These are phyloP conservation scores for Russula dissimulans DNA, from an alignment of 768 basidiomycete genomes.

Conservation along the genomic window DNA sequence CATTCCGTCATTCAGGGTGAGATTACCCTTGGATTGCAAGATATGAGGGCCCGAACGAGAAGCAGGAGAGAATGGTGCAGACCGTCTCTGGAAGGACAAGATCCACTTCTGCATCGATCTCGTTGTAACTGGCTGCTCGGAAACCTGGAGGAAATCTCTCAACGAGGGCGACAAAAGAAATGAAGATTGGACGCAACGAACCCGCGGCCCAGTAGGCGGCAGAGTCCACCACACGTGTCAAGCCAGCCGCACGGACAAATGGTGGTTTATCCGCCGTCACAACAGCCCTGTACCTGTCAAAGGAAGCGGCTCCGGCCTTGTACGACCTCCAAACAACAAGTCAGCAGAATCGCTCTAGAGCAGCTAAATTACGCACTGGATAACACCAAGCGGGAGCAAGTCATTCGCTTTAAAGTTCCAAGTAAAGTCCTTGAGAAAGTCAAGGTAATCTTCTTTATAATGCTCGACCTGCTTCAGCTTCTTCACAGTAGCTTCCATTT, in stretches of 20 bases:
- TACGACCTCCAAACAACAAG: slow-evolving; percentile 31
- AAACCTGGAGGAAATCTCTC: slow-evolving; percentile 39
- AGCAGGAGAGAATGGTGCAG: slow-evolving; percentile 17
- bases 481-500: slow-evolving; percentile 39
- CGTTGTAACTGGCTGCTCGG: slow-evolving; percentile 38
- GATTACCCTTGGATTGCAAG: slow-evolving; percentile 32
- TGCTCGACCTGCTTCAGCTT: slow-evolving; percentile 43
- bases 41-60: not conserved
- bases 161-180: not conserved
- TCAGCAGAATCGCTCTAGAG: not conserved
- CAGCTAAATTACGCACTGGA: slow-evolving; percentile 39
- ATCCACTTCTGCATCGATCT: slow-evolving; percentile 39
- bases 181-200: slow-evolving; percentile 20
- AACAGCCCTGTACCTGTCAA: slow-evolving; percentile 44
- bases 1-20: slow-evolving; percentile 58
- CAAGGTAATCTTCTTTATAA: slow-evolving; percentile 38
- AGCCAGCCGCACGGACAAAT: slow-evolving; percentile 43
- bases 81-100: slow-evolving; percentile 53
- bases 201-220: slow-evolving; percentile 66
- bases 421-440: slow-evolving; percentile 50
- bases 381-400: slow-evolving; percentile 58
- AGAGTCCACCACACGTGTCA: slow-evolving; percentile 52
- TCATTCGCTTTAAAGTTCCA: slow-evolving; percentile 51
- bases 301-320: slow-evolving; percentile 44
- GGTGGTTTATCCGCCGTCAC: slow-evolving; percentile 38